phyloP scores from a whole-genome alignment of 768 basidiomycete species.

The Auriscalpium microsporum region DNA sequence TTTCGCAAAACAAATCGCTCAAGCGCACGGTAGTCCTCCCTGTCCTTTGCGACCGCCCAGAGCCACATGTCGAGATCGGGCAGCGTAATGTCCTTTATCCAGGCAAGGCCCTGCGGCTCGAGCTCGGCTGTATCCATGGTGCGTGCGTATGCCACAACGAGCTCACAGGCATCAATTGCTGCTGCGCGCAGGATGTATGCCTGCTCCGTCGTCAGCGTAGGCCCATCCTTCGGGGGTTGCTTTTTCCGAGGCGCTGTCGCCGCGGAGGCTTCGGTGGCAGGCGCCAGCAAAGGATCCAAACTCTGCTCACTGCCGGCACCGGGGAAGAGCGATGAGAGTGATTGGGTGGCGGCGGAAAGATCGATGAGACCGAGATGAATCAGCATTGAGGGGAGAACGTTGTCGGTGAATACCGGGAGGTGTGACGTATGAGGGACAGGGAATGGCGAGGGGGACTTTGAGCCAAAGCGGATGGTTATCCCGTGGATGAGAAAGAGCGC shows the following conservation, averaged over 20 bases:
- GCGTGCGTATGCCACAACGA: slow-evolving; percentile 49
- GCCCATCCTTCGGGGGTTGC: slow-evolving; percentile 35
- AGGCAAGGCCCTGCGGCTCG: slow-evolving; percentile 25
- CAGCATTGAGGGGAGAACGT: slow-evolving; percentile 77
- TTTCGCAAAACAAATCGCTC: slow-evolving; percentile 57
- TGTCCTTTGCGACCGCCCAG: slow-evolving; percentile 77
- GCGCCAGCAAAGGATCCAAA: slow-evolving; percentile 34
- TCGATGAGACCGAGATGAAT: slow-evolving; percentile 71
- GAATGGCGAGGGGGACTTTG: slow-evolving; percentile 43
- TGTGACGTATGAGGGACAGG: slow-evolving; percentile 51
- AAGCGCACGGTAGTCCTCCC: slow-evolving; percentile 58
- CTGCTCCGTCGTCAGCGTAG: slow-evolving; percentile 48
- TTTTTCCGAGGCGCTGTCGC: slow-evolving; percentile 12
- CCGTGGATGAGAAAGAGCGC: slow-evolving; percentile 76
- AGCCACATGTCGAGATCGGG: slow-evolving; percentile 70
- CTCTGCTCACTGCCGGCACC: slow-evolving; percentile 30
- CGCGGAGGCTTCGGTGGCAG: slow-evolving; percentile 12
- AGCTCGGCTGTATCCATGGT: slow-evolving; percentile 22
- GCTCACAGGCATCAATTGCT: slow-evolving; percentile 70
- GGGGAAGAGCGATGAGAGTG: slow-evolving; percentile 41
- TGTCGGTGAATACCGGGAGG: slow-evolving; percentile 69
- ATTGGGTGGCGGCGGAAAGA: slow-evolving; percentile 35
- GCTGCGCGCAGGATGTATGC: slow-evolving; percentile 71
- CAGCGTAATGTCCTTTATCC: slow-evolving; percentile 49
- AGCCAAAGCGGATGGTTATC: slow-evolving; percentile 57